A percentile compares a stretch with the other conserved stretches of the same genome.
phyloP scores from a whole-genome alignment of 441 rosid species.

The Cnidoscolus chayamansa region DNA sequence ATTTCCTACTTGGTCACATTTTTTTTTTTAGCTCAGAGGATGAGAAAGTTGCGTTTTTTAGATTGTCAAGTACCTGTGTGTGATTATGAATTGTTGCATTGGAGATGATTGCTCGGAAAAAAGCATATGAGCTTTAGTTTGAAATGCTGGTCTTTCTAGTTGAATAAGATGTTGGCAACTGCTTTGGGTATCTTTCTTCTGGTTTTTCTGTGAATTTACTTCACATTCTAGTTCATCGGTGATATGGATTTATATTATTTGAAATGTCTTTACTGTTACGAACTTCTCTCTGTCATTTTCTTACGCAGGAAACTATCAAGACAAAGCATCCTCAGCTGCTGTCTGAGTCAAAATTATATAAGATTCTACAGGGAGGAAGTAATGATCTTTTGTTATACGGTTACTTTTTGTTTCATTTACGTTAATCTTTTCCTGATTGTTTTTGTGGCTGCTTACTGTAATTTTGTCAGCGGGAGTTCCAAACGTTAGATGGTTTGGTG shows the following conservation, averaged over 20 bases:
- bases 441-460: conserved; percentile 14
- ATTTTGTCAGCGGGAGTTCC: conserved; percentile 83
- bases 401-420: neutral
- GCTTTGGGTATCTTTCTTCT: neutral
- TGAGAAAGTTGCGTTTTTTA: too few relatives aligned
- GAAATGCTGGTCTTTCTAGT: neutral
- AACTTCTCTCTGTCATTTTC: conserved; percentile 11
- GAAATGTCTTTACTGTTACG: neutral
- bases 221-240: neutral
- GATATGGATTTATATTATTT: neutral
- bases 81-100: neutral
- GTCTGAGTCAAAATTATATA: conserved; percentile 87
- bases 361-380: conserved; percentile 98
- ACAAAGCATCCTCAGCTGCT: conserved; percentile 98
- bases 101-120: neutral
- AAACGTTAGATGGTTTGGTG: conserved; percentile 88
- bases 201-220: neutral
- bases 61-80: too few relatives aligned
- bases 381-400: conserved; percentile 19
- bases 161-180: neutral
- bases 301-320: conserved; percentile 80
- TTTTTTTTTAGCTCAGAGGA: neutral
- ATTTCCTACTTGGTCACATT: neutral
- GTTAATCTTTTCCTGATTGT: neutral
- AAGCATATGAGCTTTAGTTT: neutral